A percentile compares a stretch with the other conserved stretches of the same genome.
These are phyloP conservation scores for Leccinum disarticulatum DNA, from an alignment of 768 basidiomycete genomes.

Conservation along the genomic window DNA sequence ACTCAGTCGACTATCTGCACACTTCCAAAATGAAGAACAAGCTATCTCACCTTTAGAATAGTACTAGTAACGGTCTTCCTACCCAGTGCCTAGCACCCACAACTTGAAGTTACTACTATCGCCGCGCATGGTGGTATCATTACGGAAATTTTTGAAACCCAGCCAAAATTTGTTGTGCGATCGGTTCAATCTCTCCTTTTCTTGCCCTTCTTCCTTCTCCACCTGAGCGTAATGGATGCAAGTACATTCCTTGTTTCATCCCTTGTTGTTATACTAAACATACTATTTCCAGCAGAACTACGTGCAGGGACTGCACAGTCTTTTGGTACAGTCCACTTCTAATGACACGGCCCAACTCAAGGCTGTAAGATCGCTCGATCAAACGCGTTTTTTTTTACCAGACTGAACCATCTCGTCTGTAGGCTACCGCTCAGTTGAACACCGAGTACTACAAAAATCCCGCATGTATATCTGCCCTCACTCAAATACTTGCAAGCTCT, in stretches of 20 bases:
- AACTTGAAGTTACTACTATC: no score
- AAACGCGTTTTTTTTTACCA: conserved; percentile 21
- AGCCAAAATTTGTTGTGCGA: conserved; percentile 50
- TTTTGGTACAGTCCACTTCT: conserved; percentile 76
- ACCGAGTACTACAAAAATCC: conserved; percentile 92
- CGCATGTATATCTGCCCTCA: conserved; percentile 87
- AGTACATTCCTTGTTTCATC: conserved; percentile 11
- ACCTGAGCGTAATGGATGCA: conserved; percentile 31
- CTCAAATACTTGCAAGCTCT: conserved; percentile 80
- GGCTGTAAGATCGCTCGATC: conserved; percentile 58
- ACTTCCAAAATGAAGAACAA: no score
- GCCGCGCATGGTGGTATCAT: not conserved
- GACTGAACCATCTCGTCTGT: conserved; percentile 11
- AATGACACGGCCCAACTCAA: conserved; percentile 90
- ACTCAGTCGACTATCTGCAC: no score
- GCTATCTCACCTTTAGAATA: no score
- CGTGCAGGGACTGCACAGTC: conserved; percentile 78
- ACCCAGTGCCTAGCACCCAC: no score
- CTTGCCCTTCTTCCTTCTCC: conserved; percentile 27
- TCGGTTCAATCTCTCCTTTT: conserved; percentile 29
- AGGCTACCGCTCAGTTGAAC: conserved; percentile 93
- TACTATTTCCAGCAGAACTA: conserved; percentile 54
- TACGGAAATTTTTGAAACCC: conserved; percentile 43
- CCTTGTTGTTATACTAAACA: conserved; percentile 1
- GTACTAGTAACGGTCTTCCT: no score